Conservation (phyloP, 2,329 filamentous ascomycete species). For the Fusarium nematophilum region DNA sequence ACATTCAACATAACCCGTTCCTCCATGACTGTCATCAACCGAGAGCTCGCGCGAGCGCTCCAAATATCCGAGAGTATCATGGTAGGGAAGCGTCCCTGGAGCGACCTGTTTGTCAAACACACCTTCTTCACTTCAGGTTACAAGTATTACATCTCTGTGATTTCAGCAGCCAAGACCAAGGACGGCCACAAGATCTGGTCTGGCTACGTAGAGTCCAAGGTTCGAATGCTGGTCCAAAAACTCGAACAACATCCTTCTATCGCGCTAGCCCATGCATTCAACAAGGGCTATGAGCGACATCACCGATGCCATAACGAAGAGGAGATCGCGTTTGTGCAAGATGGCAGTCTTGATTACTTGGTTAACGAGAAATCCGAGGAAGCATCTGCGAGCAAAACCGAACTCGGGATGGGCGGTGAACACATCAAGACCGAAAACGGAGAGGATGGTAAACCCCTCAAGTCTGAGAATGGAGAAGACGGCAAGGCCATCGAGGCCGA, state of each 20-base stretch:
- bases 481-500: slow-evolving; percentile 35
- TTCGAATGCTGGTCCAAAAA: slow-evolving; percentile 84
- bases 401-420: slow-evolving; percentile 39
- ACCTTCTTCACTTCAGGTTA: slow-evolving; percentile 93
- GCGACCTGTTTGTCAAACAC: slow-evolving; percentile 88
- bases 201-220: slow-evolving; percentile 92
- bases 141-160: slow-evolving; percentile 94
- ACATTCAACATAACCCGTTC: slow-evolving; percentile 94
- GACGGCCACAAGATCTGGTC: slow-evolving; percentile 90
- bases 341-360: slow-evolving; percentile 62
- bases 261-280: slow-evolving; percentile 87
- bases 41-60: slow-evolving; percentile 82
- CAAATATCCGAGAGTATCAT: slow-evolving; percentile 85
- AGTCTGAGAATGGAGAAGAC: slow-evolving; percentile 48
- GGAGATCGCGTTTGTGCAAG: slow-evolving; percentile 64
- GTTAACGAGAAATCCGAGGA: slow-evolving; percentile 54
- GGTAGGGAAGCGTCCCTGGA: slow-evolving; percentile 81
- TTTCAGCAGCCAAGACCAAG: slow-evolving; percentile 83
- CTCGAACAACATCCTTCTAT: slow-evolving; percentile 86
- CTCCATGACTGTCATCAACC: slow-evolving; percentile 84
- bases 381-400: slow-evolving; percentile 41
- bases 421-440: slow-evolving; percentile 58
- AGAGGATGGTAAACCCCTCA: slow-evolving; percentile 53
- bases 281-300: slow-evolving; percentile 88
- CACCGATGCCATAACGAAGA: slow-evolving; percentile 73